Percentiles rank a stretch among this genome's conserved stretches.
phyloP scores from a whole-genome alignment of 306 rosid species.

The Trifolium pratense region DNA sequence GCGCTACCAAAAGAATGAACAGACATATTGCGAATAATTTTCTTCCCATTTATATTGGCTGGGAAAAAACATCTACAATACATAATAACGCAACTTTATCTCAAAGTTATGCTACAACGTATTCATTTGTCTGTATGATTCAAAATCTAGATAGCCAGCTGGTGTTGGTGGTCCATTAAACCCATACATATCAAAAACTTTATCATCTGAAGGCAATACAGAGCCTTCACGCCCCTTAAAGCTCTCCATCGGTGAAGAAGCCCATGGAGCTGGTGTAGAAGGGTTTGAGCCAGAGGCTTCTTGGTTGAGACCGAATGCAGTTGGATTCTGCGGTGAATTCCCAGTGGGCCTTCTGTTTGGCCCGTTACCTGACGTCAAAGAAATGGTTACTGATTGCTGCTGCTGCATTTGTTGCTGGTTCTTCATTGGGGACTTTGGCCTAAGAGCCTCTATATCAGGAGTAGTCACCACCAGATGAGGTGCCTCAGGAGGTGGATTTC shows the following conservation, averaged over 20 bases:
- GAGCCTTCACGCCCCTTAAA: conserved; percentile 86
- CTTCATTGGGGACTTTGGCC: conserved; percentile 99
- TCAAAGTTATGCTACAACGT: conserved; percentile 50
- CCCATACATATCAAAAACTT: conserved; percentile 71
- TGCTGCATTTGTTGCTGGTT: conserved; percentile 96
- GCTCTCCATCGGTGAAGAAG: conserved; percentile 64
- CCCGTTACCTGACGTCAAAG: conserved; percentile 59
- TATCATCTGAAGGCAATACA: conserved; percentile 68
- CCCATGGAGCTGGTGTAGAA: conserved; percentile 77
- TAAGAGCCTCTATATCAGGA: conserved; percentile 87
- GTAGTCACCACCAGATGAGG: conserved; percentile 96
- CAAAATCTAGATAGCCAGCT: conserved; percentile 65
- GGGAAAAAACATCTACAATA: conserved; percentile 37
- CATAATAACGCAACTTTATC: conserved; percentile 35
- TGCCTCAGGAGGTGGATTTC: conserved; percentile 97
- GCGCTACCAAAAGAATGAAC: conserved; percentile 37
- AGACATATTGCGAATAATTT: conserved; percentile 36
- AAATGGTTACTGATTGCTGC: conserved; percentile 69
- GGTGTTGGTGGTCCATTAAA: conserved; percentile 61
- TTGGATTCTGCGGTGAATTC: conserved; percentile 75
- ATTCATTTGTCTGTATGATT: conserved; percentile 83
- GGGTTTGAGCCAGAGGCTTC: conserved; percentile 75
- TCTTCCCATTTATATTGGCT: conserved; percentile 45
- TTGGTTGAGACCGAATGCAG: conserved; percentile 52
- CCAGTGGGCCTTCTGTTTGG: conserved; percentile 79